These are phyloP conservation scores for Leccinum barrowsii DNA, from an alignment of 768 basidiomycete species.

Conservation along the genomic window DNA sequence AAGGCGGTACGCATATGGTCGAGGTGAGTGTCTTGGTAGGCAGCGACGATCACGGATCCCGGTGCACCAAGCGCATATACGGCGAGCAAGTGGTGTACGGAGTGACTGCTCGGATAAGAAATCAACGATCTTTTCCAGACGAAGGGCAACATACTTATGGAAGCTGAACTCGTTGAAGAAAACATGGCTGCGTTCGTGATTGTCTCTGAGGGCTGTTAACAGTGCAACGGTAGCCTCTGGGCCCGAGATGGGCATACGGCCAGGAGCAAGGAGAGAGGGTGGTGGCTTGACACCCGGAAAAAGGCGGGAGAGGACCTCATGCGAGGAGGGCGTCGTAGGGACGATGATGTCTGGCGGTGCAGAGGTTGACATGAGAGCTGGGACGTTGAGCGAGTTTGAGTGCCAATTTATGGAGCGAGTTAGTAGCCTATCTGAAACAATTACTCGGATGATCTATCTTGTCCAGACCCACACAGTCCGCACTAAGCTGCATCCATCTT, in stretches of 20 bases:
- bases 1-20: slow-evolving; percentile 36
- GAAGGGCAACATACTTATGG: slow-evolving; percentile 25
- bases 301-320: slow-evolving; percentile 24
- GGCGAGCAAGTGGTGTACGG: slow-evolving; percentile 54
- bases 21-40: slow-evolving; percentile 39
- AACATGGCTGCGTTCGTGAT: slow-evolving; percentile 49
- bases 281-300: slow-evolving; percentile 31
- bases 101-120: slow-evolving; percentile 40
- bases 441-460: not conserved
- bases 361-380: slow-evolving; percentile 20
- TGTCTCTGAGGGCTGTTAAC: slow-evolving; percentile 43
- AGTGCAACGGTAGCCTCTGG: slow-evolving; percentile 39
- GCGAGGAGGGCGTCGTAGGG: slow-evolving; percentile 19
- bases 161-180: slow-evolving; percentile 46
- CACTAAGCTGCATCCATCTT: too few relatives aligned
- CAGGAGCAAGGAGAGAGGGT: slow-evolving; percentile 36
- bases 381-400: not conserved
- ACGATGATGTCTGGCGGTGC: slow-evolving; percentile 24
- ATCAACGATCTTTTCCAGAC: not conserved
- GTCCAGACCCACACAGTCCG: too few relatives aligned
- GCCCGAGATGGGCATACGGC: slow-evolving; percentile 34
- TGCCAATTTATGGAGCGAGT: slow-evolving; percentile 12
- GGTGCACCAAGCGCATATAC: slow-evolving; percentile 60
- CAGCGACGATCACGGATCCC: slow-evolving; percentile 36
- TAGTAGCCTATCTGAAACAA: not conserved